Conservation (phyloP, 768 basidiomycete genomes). For the Phlegmacium glaucopus region DNA sequence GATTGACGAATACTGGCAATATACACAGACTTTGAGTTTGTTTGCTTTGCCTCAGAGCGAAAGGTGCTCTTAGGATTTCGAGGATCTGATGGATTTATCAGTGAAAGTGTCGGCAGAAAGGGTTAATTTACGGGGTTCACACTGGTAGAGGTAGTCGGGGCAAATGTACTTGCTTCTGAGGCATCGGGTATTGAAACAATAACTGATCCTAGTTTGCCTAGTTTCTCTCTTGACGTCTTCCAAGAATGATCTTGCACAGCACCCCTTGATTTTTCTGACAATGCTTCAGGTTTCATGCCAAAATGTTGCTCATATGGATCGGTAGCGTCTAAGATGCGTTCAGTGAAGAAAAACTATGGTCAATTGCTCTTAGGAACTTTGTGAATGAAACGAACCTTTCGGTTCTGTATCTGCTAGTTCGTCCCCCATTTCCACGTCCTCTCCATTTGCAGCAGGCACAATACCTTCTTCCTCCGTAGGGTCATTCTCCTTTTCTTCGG, state of each 20-base stretch:
- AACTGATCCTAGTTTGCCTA: constrained; percentile 57
- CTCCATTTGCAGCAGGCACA: constrained; percentile 21
- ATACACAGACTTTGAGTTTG: constrained; percentile 44
- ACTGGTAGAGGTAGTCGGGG: constrained; percentile 25
- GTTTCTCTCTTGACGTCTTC: constrained; percentile 44
- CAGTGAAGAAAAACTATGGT: too few species aligned
- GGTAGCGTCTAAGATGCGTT: constrained; percentile 4
- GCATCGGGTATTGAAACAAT: constrained; percentile 48
- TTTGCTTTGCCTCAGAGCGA: constrained; percentile 51
- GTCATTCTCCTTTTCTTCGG: constrained; percentile 16
- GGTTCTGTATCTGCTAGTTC: constrained; percentile 23
- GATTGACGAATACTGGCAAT: not conserved
- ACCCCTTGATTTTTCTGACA: constrained; percentile 47
- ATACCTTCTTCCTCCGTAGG: constrained; percentile 9
- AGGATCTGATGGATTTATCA: constrained; percentile 39
- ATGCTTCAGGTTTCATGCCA: constrained; percentile 50
- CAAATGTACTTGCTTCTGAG: constrained; percentile 22
- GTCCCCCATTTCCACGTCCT: constrained; percentile 21
- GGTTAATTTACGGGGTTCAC: constrained; percentile 20
- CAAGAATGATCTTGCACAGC: constrained; percentile 57
- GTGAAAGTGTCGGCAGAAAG: not conserved
- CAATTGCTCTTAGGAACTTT: not conserved
- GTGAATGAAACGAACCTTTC: constrained; percentile 22
- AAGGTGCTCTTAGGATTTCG: constrained; percentile 53
- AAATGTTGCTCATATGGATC: constrained; percentile 76